Conservation (phyloP, 257 asterid genomes). For the Eucommia ulmoides region DNA sequence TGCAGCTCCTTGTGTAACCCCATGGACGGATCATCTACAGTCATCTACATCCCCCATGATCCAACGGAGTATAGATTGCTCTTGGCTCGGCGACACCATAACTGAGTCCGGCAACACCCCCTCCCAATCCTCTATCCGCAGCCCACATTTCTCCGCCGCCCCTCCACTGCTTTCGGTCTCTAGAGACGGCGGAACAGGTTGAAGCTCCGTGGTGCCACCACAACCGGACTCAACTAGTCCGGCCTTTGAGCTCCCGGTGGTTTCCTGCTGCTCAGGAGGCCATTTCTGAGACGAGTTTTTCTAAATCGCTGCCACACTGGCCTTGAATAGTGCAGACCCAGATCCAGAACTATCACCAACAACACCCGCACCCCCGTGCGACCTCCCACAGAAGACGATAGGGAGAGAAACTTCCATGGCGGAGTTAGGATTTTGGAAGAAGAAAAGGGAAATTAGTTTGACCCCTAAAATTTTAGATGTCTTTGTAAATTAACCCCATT, state of each 20-base stretch:
- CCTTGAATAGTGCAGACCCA: conserved; percentile 50
- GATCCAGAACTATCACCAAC: conserved; percentile 41
- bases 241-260: conserved; percentile 69
- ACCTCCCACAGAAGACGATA: conserved; percentile 64
- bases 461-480: no score
- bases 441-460: no score
- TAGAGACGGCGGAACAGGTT: conserved; percentile 48
- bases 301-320: conserved; percentile 79
- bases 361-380: conserved; percentile 33
- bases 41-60: conserved; percentile 1
- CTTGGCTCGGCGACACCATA: background rate
- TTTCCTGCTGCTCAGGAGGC: conserved; percentile 34
- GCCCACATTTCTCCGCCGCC: conserved; percentile 30
- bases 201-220: conserved; percentile 15
- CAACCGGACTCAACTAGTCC: conserved; percentile 34
- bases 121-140: conserved; percentile 65
- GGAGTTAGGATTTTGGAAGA: conserved; percentile 52
- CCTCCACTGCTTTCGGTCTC: conserved; percentile 25
- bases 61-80: conserved; percentile 1
- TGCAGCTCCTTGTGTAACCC: conserved; percentile 48
- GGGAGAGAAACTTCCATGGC: conserved; percentile 63
- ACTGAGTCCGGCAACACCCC: background rate
- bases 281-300: conserved; percentile 63
- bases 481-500: no score
- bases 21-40: conserved; percentile 75